A percentile compares a stretch with the other conserved stretches of the same genome.
Evolutionary conservation across 2,329 filamentous ascomycete species (phyloP).

Genomic region (Sphaerulina vaccinii): DNA sequence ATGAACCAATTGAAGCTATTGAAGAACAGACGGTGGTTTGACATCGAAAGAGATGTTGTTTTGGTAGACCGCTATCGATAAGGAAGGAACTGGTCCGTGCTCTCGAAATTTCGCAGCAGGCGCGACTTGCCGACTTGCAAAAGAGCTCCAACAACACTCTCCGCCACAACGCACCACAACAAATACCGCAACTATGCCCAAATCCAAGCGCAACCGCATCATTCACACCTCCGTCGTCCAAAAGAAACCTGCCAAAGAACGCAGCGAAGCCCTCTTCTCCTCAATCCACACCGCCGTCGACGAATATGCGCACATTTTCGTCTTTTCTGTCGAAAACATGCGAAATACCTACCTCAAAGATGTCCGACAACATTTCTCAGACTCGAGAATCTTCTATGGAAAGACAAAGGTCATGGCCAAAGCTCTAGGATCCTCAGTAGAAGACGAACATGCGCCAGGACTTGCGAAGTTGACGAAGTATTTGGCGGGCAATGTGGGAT

Average conservation of each 20-base stretch:
- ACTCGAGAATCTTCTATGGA: slow-evolving; percentile 94
- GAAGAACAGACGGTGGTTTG: too few relatives aligned
- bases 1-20: too few relatives aligned
- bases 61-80: too few relatives aligned
- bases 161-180: not conserved
- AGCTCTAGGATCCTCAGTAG: slow-evolving; percentile 73
- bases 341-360: slow-evolving; percentile 95
- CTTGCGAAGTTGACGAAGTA: slow-evolving; percentile 67
- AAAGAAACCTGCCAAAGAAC: slow-evolving; percentile 86
- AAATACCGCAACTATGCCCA: slow-evolving; percentile 68
- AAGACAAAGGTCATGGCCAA: slow-evolving; percentile 99
- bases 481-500: slow-evolving; percentile 79
- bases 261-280: slow-evolving; percentile 80
- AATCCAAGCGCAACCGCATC: slow-evolving; percentile 89
- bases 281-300: slow-evolving; percentile 83
- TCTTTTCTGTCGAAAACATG: slow-evolving; percentile 95
- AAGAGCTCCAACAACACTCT: too few relatives aligned
- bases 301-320: slow-evolving; percentile 85
- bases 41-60: too few relatives aligned
- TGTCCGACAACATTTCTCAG: slow-evolving; percentile 77
- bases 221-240: slow-evolving; percentile 86
- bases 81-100: too few relatives aligned
- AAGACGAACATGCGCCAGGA: slow-evolving; percentile 75
- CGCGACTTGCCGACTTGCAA: too few relatives aligned
- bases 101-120: too few relatives aligned